A percentile compares a stretch with the other conserved stretches of the same genome.
Conservation (phyloP, 345 rosid genomes). For the Ricinus communis region DNA sequence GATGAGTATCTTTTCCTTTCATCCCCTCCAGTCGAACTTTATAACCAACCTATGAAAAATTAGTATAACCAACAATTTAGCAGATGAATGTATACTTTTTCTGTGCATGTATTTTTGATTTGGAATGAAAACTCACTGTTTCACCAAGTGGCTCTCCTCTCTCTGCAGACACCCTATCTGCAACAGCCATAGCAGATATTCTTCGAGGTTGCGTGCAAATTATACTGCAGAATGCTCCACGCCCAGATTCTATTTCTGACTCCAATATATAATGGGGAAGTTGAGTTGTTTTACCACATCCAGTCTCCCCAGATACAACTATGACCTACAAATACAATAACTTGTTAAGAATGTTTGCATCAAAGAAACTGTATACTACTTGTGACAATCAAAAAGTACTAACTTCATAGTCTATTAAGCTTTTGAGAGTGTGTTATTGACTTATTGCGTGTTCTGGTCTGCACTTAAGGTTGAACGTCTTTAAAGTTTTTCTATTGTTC, state of each 20-base stretch:
- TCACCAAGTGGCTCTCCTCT: constrained; percentile 99
- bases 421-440: not conserved
- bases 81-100: constrained; percentile 5
- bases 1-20: constrained; percentile 91
- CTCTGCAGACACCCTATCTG: constrained; percentile 94
- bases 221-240: constrained; percentile 96
- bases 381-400: not conserved
- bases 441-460: too few relatives aligned
- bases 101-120: not conserved
- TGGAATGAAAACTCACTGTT: constrained; percentile 52
- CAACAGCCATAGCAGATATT: constrained; percentile 95
- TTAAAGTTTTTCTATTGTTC: not conserved
- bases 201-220: constrained; percentile 98
- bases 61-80: constrained; percentile 35
- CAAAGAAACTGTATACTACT: not conserved
- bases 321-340: constrained; percentile 55
- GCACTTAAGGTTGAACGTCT: not conserved
- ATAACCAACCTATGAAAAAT: constrained; percentile 89
- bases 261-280: constrained; percentile 94
- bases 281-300: constrained; percentile 99
- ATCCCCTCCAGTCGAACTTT: constrained; percentile 98
- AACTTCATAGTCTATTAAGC: not conserved
- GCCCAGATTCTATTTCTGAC: constrained; percentile 97
- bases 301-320: constrained; percentile 98
- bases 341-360: not conserved